Evolutionary conservation across 2,329 filamentous ascomycete genomes (phyloP).

Genomic region (Clonostachys rhizophaga): DNA sequence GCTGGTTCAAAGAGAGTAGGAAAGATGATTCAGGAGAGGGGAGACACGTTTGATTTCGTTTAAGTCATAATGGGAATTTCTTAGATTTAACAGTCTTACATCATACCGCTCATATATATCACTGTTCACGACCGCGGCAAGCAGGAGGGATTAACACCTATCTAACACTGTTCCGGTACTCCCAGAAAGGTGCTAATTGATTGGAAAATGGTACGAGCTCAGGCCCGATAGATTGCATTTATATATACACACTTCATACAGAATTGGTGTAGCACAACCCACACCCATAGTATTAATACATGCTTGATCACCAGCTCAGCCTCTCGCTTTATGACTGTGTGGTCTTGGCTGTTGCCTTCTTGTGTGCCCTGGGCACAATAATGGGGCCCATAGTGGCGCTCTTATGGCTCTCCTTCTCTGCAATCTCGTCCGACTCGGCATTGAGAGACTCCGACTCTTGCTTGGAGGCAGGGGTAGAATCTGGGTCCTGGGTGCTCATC

Average conservation of each 20-base stretch:
- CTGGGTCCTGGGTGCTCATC: conserved; percentile 10
- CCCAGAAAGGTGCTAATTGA: too few relatives aligned
- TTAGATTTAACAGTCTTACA: not conserved
- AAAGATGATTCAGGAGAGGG: conserved; percentile 77
- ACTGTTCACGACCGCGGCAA: too few relatives aligned
- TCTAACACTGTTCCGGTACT: too few relatives aligned
- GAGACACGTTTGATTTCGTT: conserved; percentile 94
- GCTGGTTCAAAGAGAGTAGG: conserved; percentile 77
- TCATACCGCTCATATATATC: not conserved
- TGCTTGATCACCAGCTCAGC: conserved; percentile 3
- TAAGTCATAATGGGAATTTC: conserved; percentile 29
- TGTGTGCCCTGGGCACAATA: conserved; percentile 18
- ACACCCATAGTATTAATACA: not conserved
- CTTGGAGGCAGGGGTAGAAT: too few relatives aligned
- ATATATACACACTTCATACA: too few relatives aligned
- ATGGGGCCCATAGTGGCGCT: conserved; percentile 15
- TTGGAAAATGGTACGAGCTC: too few relatives aligned
- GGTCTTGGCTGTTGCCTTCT: conserved; percentile 6
- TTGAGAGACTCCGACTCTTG: not conserved
- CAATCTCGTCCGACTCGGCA: conserved; percentile 3
- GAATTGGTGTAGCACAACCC: too few relatives aligned
- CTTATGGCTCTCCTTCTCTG: conserved; percentile 21
- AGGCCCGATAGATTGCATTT: too few relatives aligned
- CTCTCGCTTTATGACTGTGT: conserved; percentile 8
- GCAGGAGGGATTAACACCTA: too few relatives aligned